Base-by-base conservation (phyloP, 306 rosid species). In the Vigna mungo region DNA sequence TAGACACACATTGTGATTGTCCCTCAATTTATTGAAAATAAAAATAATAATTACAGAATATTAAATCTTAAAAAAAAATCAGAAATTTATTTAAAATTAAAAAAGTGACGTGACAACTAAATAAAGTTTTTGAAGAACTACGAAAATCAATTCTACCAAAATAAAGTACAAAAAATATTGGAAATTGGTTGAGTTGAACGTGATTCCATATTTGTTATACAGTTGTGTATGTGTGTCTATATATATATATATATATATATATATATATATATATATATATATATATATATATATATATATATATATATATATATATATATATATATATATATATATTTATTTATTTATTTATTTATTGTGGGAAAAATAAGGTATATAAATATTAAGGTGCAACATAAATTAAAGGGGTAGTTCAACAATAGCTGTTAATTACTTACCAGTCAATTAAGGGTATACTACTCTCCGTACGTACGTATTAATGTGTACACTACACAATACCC, bases 321-420 rank as follows among this genome's bases (percentile, higher is more conserved):
- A 49, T 15, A 20, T 20, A 20, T 20, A 20, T 20, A 20, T 20
- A 20, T 20, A 20, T 20, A 20, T 20, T 0, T 20, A 20, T 20
- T 0, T 20, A 20, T 20, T 1, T 21, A 21, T 21, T 1, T 21
- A 25, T 25, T 12, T 17, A 34, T 13, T 15, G 16, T 15, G 44
- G 6, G 0, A 37, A 7, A 43, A 10, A 9, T 14, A 60, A 25
- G 41, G 2, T 72, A 64, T 72, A 64, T 17, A 10, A 44, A 25
- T 18, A 43, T 30, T 14, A 17, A 32, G 48, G 1, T 48, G 78
- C 58, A 52, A 70, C 74, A 75, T 65, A 63, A 82, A 44, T 44
- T 11, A 44, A 81, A 71, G 55, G 2, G 74, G 82, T 53, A 9
- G 85, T 63, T 64, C 82, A 11, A 43, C 1, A 64, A 67, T 46